Conservation (phyloP, 2,329 filamentous ascomycete species). For the Pochonia chlamydosporia region DNA sequence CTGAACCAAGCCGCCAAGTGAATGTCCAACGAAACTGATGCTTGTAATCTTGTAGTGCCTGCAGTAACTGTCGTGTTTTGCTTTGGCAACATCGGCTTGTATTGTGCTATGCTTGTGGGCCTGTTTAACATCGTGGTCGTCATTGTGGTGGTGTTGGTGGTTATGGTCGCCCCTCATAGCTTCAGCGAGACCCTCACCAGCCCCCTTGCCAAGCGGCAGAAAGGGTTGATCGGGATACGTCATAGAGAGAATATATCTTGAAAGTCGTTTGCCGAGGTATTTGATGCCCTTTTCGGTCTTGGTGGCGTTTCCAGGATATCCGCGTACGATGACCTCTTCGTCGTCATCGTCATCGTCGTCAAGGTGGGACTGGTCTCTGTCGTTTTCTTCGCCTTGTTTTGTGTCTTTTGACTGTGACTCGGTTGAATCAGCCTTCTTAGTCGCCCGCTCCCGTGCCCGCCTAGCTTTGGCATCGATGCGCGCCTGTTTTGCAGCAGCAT, state of each 20-base stretch:
- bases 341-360: conserved; percentile 62
- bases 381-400: conserved; percentile 16
- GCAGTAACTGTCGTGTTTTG: conserved; percentile 38
- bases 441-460: conserved; percentile 42
- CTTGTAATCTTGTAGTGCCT: conserved; percentile 80
- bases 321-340: conserved; percentile 82
- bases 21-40: conserved; percentile 93
- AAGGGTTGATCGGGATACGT: conserved; percentile 94
- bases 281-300: conserved; percentile 94
- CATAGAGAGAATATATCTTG: conserved; percentile 81
- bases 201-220: conserved; percentile 55
- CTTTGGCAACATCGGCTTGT: conserved; percentile 47
- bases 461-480: conserved; percentile 62
- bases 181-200: conserved; percentile 36
- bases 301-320: conserved; percentile 84
- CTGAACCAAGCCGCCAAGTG: conserved; percentile 82
- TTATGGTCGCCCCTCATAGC: conserved; percentile 31
- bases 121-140: conserved; percentile 36
- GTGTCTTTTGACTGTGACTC: conserved; percentile 11
- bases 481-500: conserved; percentile 71
- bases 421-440: conserved; percentile 15
- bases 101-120: conserved; percentile 58
- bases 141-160: conserved; percentile 35
- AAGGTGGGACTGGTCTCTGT: too few species aligned
- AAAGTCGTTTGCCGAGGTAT: conserved; percentile 89